Conservation (phyloP, 2,329 filamentous ascomycete genomes). For the Aspergillus bombycis region DNA sequence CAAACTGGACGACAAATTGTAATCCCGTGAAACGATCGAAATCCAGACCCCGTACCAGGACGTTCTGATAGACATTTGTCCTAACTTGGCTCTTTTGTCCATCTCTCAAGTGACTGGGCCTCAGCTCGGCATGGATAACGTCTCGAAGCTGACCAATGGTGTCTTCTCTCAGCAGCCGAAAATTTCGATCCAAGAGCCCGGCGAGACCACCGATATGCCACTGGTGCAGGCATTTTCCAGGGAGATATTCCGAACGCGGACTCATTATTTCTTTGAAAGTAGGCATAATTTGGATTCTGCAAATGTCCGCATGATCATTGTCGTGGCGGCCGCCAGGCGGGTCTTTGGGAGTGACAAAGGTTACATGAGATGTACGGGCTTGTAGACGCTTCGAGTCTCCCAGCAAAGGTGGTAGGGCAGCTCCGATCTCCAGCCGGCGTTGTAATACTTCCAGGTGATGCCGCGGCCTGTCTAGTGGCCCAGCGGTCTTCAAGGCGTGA, state of each 20-base stretch:
- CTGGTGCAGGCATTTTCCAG: constrained; percentile 33
- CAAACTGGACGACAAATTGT: constrained; percentile 27
- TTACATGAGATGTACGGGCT: background rate
- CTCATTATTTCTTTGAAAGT: constrained; percentile 38
- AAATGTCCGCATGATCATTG: constrained; percentile 41
- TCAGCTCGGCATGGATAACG: constrained; percentile 34
- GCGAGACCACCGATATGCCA: constrained; percentile 31
- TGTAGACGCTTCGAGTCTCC: background rate
- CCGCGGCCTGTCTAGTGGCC: constrained; percentile 18
- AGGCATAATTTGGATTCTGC: constrained; percentile 39
- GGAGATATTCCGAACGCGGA: constrained; percentile 35
- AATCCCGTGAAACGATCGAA: constrained; percentile 24
- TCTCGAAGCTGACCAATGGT: constrained; percentile 37
- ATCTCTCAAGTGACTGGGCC: background rate
- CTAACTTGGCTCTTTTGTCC: constrained; percentile 12
- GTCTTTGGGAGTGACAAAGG: constrained; percentile 19
- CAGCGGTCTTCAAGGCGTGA: constrained; percentile 4
- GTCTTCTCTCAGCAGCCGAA: constrained; percentile 43
- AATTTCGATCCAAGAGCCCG: constrained; percentile 39
- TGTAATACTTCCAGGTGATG: constrained; percentile 22
- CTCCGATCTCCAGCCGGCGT: constrained; percentile 28
- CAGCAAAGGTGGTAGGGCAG: constrained; percentile 1
- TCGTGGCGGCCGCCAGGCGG: constrained; percentile 38
- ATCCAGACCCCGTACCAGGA: constrained; percentile 11
- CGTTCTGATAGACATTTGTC: constrained; percentile 16